These are phyloP conservation scores for Penicillium sp. DNA, from an alignment of 2,329 filamentous ascomycete species.

Conservation along the genomic window DNA sequence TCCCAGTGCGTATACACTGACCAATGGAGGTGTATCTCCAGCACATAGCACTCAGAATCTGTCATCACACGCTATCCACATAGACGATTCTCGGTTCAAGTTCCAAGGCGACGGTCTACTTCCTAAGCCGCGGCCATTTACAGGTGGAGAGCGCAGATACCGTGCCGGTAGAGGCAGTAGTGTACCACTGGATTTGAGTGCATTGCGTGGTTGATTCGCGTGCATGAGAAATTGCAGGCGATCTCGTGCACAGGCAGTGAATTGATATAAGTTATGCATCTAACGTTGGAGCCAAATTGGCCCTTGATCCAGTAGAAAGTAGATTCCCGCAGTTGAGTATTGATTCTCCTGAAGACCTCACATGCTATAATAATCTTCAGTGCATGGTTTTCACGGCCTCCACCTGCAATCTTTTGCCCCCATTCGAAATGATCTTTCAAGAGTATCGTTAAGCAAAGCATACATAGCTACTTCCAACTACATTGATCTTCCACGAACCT, in stretches of 20 bases:
- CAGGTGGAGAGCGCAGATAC: conserved; percentile 73
- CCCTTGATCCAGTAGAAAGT: not conserved
- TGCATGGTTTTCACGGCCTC: no score
- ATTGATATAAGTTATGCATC: conserved; percentile 18
- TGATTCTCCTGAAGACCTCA: not conserved
- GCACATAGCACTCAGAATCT: conserved; percentile 26
- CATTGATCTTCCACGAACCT: not conserved
- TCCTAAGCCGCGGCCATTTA: conserved; percentile 80
- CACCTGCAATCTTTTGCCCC: not conserved
- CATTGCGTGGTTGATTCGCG: conserved; percentile 31
- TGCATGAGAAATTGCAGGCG: conserved; percentile 25
- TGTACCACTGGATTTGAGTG: conserved; percentile 78
- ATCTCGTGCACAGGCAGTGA: conserved; percentile 26
- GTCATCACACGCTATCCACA: conserved; percentile 46
- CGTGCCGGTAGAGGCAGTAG: conserved; percentile 89
- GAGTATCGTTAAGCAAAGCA: not conserved
- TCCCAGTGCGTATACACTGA: conserved; percentile 72
- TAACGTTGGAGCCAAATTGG: not conserved
- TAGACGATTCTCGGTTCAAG: conserved; percentile 79
- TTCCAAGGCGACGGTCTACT: conserved; percentile 80
- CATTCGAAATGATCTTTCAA: not conserved
- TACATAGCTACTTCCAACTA: not conserved
- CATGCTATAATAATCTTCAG: not conserved
- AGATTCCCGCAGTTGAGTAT: not conserved
- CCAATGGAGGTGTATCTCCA: conserved; percentile 54